Conservation (phyloP, 1,284 basidiomycete species). For the Erythrobasidium hasegawianum region DNA sequence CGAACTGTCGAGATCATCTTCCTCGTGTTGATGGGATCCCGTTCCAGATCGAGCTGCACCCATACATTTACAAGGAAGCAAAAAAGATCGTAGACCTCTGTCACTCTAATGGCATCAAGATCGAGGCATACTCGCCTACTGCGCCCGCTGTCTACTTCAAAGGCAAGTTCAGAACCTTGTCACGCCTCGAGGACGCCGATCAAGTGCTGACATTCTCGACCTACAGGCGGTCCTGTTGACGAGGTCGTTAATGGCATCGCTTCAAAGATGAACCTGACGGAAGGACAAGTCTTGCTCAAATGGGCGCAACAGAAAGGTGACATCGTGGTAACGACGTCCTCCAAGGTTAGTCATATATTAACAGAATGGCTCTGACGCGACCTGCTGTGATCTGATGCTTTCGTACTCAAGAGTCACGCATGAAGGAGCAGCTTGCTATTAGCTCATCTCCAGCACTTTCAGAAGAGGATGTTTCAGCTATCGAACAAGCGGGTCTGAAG, state of each 20-base stretch:
- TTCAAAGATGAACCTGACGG: conserved; percentile 10
- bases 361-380: neutral
- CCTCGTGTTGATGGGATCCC: conserved; percentile 47
- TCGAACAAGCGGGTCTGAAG: conserved; percentile 29
- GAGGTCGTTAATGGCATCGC: conserved; percentile 25
- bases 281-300: conserved; percentile 32
- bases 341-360: conserved; percentile 4
- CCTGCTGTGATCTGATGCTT: neutral
- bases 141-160: conserved; percentile 16
- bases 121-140: conserved; percentile 38
- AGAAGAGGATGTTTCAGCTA: conserved; percentile 23
- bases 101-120: conserved; percentile 33
- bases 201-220: too few relatives aligned
- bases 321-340: conserved; percentile 34
- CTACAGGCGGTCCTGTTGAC: conserved; percentile 33
- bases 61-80: conserved; percentile 32
- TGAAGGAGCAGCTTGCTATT: conserved; percentile 32
- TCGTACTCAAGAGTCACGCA: conserved; percentile 21
- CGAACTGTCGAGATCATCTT: conserved; percentile 20
- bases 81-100: conserved; percentile 31
- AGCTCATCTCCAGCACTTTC: conserved; percentile 18
- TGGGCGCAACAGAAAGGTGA: conserved; percentile 33
- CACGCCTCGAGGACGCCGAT: neutral
- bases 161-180: conserved; percentile 9
- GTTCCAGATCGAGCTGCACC: conserved; percentile 33